These are phyloP conservation scores for Sophora flavescens DNA, from an alignment of 306 rosid species.

Conservation along the genomic window DNA sequence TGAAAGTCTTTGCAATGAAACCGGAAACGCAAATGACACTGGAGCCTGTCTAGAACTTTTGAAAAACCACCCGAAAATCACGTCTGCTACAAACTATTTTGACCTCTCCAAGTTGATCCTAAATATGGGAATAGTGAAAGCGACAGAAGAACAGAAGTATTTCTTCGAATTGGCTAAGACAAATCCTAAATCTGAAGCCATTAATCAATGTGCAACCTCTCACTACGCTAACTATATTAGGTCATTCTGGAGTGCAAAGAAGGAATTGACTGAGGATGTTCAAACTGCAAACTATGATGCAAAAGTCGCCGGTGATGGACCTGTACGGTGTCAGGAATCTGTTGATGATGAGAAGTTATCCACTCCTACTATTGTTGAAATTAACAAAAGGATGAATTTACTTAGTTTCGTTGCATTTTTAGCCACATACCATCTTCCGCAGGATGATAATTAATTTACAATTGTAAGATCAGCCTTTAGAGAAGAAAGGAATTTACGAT, in stretches of 20 bases:
- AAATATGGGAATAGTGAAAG: neutral
- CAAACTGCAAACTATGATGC: neutral
- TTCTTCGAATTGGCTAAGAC: neutral
- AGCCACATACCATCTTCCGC: neutral
- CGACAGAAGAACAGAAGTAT: neutral
- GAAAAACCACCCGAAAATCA: neutral
- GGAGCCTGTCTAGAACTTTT: neutral
- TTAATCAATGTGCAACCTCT: neutral
- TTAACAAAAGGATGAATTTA: neutral
- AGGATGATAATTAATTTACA: neutral
- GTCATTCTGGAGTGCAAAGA: neutral
- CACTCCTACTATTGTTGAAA: neutral
- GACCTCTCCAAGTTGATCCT: neutral
- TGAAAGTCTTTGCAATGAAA: neutral
- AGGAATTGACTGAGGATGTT: neutral
- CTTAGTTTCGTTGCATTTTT: neutral
- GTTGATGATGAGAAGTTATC: neutral
- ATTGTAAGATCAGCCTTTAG: neutral
- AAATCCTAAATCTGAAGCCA: neutral
- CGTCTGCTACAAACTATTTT: neutral
- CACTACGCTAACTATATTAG: neutral
- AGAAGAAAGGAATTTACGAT: too few species aligned
- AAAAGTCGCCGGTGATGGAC: neutral
- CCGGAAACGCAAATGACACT: too few species aligned
- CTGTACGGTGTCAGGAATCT: neutral